Base-by-base conservation (phyloP, 495 filamentous ascomycete species). In the Pyronema omphalodes region DNA sequence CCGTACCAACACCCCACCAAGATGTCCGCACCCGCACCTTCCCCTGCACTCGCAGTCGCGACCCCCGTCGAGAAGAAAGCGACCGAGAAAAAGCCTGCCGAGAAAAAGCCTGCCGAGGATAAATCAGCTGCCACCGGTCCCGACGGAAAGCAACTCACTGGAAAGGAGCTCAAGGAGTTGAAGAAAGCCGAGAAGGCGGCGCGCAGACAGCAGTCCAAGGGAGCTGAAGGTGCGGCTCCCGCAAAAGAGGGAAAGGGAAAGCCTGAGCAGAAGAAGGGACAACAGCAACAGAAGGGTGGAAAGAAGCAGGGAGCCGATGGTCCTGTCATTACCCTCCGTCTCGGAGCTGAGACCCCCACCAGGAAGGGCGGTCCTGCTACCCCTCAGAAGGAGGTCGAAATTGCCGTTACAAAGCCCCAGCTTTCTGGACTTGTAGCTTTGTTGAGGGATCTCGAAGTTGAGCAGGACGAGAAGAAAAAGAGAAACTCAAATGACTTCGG, bases 161-260 rank as follows among this genome's bases (percentile, higher is more conserved):
- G 71, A 19, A 72, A 85, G 54, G 82, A 88, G 62, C 60, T 86
- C 61, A 91, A 89, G 63, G 83, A 82, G 50, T 74, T 76, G 66
- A 77, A 78, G 49, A 86, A 89, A 64, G 84, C 78, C 9, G 84
- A 91, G 59, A 88, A 88, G 65, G 76, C 76, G 48, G 83, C 82
- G 34, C 73, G 80, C 54, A 75, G 87, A 62, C 83, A 78, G 17
- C 73, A 79, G 62, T 74, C 66, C 63, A 75, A 79, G 69, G 69
- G 69, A 58, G 61, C 74, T 29, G 33, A 19, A 14, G 35, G 14
- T 14, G n/a, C 8, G 15, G 11, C 35, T 12, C 17, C 51, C 5
- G 37, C n/a, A 7, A 34, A 11, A 9, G 43, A 11, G 8, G 55
- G 55, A 9, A 67, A 64, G 55, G 59, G 58, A 55, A 62, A 72